Conservation (phyloP, 1,139 yeast species). For the Lodderomyces theae region DNA sequence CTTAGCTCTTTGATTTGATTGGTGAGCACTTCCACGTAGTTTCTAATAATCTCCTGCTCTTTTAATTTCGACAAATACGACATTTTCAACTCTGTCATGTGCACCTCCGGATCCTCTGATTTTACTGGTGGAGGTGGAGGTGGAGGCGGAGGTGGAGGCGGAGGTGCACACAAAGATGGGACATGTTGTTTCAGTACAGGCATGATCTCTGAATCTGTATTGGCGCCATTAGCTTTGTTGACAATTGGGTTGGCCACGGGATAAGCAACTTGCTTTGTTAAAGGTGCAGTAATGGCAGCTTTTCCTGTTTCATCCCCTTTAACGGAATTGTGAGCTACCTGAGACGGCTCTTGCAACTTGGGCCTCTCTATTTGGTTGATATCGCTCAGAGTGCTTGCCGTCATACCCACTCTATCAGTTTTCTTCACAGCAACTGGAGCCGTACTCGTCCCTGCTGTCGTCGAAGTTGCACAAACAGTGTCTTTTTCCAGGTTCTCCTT, state of each 20-base stretch:
- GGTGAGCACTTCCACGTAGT: constrained; percentile 43
- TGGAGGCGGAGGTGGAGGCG: constrained; percentile 2
- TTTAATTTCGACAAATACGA: constrained; percentile 39
- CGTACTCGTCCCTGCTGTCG: neutral
- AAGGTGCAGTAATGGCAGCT: no score
- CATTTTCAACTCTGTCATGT: constrained; percentile 27
- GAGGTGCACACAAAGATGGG: neutral
- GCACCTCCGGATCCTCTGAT: constrained; percentile 17
- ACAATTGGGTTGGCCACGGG: no score
- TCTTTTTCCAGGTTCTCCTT: neutral
- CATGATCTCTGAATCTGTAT: neutral
- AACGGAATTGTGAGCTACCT: no score
- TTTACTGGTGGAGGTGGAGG: constrained; percentile 16
- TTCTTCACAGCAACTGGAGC: no score
- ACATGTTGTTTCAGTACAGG: neutral
- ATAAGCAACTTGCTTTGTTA: no score
- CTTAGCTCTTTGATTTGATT: constrained; percentile 46
- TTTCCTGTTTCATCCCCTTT: no score
- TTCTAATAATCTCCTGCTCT: constrained; percentile 45
- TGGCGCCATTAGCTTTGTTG: no score
- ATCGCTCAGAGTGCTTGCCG: no score
- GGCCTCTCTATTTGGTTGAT: no score
- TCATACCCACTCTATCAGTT: no score
- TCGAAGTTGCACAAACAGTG: neutral
- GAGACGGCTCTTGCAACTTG: no score